Percentiles rank a stretch among this genome's conserved stretches.
Evolutionary conservation across 2,329 filamentous ascomycete genomes (phyloP).

Genomic region (Parasarocladium wereldwijsianum): DNA sequence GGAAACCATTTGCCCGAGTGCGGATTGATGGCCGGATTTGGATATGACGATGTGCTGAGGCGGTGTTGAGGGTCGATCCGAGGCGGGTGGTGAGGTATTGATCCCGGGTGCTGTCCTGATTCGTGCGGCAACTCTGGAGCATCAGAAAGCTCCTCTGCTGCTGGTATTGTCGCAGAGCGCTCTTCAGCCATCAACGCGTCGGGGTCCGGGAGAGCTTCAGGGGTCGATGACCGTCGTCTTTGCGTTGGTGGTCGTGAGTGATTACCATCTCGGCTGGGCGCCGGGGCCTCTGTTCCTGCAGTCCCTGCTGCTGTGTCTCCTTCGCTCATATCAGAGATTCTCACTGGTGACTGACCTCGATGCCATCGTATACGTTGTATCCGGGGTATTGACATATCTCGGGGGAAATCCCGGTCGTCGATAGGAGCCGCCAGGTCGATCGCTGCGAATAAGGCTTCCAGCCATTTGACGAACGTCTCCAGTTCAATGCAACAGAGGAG

Average conservation of each 20-base stretch:
- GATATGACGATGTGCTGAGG: slow-evolving; percentile 29
- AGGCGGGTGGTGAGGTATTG: slow-evolving; percentile 9
- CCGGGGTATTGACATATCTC: slow-evolving; percentile 47
- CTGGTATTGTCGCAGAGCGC: background rate
- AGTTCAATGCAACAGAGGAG: slow-evolving; percentile 51
- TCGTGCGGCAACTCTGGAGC: slow-evolving; percentile 7
- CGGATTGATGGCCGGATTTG: slow-evolving; percentile 28
- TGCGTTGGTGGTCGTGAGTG: background rate
- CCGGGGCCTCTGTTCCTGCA: slow-evolving; percentile 9
- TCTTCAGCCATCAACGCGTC: background rate
- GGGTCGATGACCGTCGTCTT: slow-evolving; percentile 8
- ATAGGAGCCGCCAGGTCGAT: slow-evolving; percentile 57
- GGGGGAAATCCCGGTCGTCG: slow-evolving; percentile 52
- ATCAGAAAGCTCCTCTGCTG: slow-evolving; percentile 1
- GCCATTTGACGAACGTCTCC: slow-evolving; percentile 51
- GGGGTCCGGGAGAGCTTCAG: slow-evolving; percentile 5
- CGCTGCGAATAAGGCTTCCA: slow-evolving; percentile 55
- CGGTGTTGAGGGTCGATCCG: slow-evolving; percentile 20
- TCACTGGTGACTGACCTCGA: slow-evolving; percentile 21
- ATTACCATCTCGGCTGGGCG: slow-evolving; percentile 8
- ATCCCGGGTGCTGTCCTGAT: background rate
- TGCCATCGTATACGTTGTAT: slow-evolving; percentile 37
- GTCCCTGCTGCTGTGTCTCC: no score
- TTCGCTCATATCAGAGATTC: slow-evolving; percentile 1
- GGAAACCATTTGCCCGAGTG: slow-evolving; percentile 42